Evolutionary conservation across 179 eudicot species (phyloP), one percentile per base, ranked within the genome.

Genomic region (Camellia oleifera): DNA sequence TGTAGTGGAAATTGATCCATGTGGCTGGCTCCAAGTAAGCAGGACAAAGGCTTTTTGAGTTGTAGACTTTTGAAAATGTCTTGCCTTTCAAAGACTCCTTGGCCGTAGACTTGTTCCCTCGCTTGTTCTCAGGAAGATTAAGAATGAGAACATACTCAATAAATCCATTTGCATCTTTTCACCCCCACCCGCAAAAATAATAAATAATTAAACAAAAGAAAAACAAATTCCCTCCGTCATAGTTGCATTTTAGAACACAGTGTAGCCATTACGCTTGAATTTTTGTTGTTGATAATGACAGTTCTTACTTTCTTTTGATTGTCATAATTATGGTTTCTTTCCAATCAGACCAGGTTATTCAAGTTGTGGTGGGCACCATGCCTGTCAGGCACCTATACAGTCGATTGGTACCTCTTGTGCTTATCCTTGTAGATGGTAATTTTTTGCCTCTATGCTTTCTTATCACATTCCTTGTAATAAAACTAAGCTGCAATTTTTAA

Each of bases 381-480:
- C 81, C 85, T 70, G 90, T 90, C 70, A 97, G 99, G 40, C 88
- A 77, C 45, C 89, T 94, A 60, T 96, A 96, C 88, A 84, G 94
- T 82, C 91, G 96, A 87, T 82, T 96, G 85, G 90, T 96, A 78
- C 97, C 99, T 85, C 94, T 96, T 81, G 96, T 88, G 70, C 95
- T 96, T 71, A 98, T 96, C 66, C 93, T 94, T 56, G 88, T 96
- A 62, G 99, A 96, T 82, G 98, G 99, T 96, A 89, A 89, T 45
- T 61, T 64, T 78, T 78, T 4, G 44, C 11, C 42, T 52, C n/a
- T 48, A 15, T 72, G 70, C 26, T 26, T 26, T 26, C 26, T 42
- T 60, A n/a, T 20, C 23, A 20, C 23, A 20, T 20, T 20, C 69
- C 14, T 57, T 46, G 15, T 52, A 79, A 8, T 3, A 40, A 23